phyloP scores from a whole-genome alignment of 1,284 basidiomycete species.

The Caloboletus inedulis region DNA sequence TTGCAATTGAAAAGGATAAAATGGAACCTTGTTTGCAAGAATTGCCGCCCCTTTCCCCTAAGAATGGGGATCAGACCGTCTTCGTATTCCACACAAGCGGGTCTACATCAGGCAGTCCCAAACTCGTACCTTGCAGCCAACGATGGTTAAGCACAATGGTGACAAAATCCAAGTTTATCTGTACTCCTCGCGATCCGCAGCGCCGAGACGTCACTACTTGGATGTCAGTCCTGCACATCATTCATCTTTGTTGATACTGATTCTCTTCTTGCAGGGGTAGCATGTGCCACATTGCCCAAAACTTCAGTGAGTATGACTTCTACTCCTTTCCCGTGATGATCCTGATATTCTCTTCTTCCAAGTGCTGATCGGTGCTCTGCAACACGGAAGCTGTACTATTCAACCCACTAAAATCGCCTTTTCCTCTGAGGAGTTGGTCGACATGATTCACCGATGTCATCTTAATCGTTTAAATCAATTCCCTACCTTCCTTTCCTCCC shows the following conservation, averaged over 20 bases:
- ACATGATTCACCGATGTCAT: slow-evolving; percentile 64
- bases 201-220: slow-evolving; percentile 65
- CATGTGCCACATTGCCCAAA: slow-evolving; percentile 68
- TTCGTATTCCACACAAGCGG: slow-evolving; percentile 75
- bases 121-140: slow-evolving; percentile 64
- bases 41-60: slow-evolving; percentile 44
- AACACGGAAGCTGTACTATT: slow-evolving; percentile 67
- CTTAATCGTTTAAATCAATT: slow-evolving; percentile 73
- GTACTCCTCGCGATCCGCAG: slow-evolving; percentile 44
- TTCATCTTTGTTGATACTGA: slow-evolving; percentile 17
- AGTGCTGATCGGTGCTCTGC: slow-evolving; percentile 64
- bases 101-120: slow-evolving; percentile 71
- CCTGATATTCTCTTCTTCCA: slow-evolving; percentile 23
- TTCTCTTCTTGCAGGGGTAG: slow-evolving; percentile 52
- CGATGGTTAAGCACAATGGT: slow-evolving; percentile 57
- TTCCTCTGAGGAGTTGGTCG: slow-evolving; percentile 62
- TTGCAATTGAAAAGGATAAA: slow-evolving; percentile 41
- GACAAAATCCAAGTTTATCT: slow-evolving; percentile 53
- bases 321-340: slow-evolving; percentile 20
- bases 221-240: slow-evolving; percentile 47
- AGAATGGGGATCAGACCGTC: slow-evolving; percentile 44
- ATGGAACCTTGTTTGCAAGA: slow-evolving; percentile 37
- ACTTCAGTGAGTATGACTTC: slow-evolving; percentile 51
- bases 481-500: slow-evolving; percentile 58
- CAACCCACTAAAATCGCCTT: slow-evolving; percentile 64